These are phyloP conservation scores for Wallacemonas rigidus DNA, from an alignment of 208 protist genomes.

Conservation along the genomic window DNA sequence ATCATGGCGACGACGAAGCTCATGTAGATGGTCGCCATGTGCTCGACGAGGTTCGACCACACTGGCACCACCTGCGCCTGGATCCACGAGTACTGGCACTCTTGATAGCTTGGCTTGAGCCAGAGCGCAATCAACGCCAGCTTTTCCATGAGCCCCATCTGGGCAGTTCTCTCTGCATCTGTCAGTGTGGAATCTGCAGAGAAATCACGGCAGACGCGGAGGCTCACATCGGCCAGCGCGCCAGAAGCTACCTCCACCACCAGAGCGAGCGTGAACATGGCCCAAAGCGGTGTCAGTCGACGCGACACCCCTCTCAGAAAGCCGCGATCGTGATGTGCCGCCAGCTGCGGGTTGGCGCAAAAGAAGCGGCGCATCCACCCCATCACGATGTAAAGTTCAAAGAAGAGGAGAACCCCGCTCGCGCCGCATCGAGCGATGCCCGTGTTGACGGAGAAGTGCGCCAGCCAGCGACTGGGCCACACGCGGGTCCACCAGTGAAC, in stretches of 20 bases:
- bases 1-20: conserved; percentile 39
- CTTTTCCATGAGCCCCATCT: conserved; percentile 69
- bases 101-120: conserved; percentile 48
- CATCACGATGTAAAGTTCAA: conserved; percentile 33
- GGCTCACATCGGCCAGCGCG: conserved; percentile 30
- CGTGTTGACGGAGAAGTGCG: conserved; percentile 60
- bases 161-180: conserved; percentile 48
- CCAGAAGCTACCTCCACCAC: conserved; percentile 43
- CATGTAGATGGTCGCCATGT: conserved; percentile 54
- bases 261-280: conserved; percentile 27
- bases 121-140: conserved; percentile 51
- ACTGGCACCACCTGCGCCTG: conserved; percentile 47
- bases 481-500: conserved; percentile 34
- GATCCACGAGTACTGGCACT: conserved; percentile 79
- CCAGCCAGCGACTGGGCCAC: conserved; percentile 67
- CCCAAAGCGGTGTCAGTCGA: conserved; percentile 19
- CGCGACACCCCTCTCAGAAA: conserved; percentile 13
- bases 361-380: conserved; percentile 8
- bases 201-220: conserved; percentile 48
- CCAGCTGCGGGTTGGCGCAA: conserved; percentile 12
- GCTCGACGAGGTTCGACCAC: conserved; percentile 45
- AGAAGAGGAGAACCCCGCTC: conserved; percentile 47
- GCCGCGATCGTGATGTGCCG: conserved; percentile 2
- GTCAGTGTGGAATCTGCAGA: conserved; percentile 34
- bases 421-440: conserved; percentile 43